Base-by-base conservation (phyloP, 441 rosid genomes). In the Adansonia gregorii region DNA sequence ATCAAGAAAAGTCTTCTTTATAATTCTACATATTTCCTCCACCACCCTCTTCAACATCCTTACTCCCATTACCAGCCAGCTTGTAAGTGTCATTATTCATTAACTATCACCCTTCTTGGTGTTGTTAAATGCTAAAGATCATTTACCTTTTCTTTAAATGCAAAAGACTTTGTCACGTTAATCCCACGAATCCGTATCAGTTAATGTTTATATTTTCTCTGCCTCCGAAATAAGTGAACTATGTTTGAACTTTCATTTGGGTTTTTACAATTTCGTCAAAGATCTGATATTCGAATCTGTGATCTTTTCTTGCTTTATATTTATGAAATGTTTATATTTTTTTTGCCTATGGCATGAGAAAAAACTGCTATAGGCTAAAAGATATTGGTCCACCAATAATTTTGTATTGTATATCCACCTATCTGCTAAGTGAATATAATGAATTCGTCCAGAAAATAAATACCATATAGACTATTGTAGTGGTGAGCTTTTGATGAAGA, bases 1-100 rank as follows among this genome's bases (percentile, higher is more conserved):
- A 94, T 96, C 90, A 92, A 83, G 91, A 94, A 90, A 82, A 91
- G 92, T 73, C 88, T 92, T 39, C 85, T 87, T 64, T 90, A 85
- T 46, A 86, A 91, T 59, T 67, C 94, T 66, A 86, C 93, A n/a
- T 88, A 83, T 80, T 89, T 88, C 67, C 86, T 90, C 67, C 95
- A 84, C 10, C 90, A 88, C 72, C 89, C 87, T 75, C 85, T 84
- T 77, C 94, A 86, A 67, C 93, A 85, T 35, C 41, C 41, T 31
- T 83, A 81, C 74, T 81, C 94, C 76, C 94, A 83, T 74, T 89
- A 85, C 82, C 97, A 92, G 49, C 91, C 97, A 43, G 31, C 97
- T 83, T 87, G 99, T 95, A 80, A 86, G 98, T 35, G 41, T 43
- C 72, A 60, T 10, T 31, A 6, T 31, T 72, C 43, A 31, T 55